phyloP scores from a whole-genome alignment of 2,329 filamentous ascomycete genomes.

The Phyllosticta paracitricarpa region DNA sequence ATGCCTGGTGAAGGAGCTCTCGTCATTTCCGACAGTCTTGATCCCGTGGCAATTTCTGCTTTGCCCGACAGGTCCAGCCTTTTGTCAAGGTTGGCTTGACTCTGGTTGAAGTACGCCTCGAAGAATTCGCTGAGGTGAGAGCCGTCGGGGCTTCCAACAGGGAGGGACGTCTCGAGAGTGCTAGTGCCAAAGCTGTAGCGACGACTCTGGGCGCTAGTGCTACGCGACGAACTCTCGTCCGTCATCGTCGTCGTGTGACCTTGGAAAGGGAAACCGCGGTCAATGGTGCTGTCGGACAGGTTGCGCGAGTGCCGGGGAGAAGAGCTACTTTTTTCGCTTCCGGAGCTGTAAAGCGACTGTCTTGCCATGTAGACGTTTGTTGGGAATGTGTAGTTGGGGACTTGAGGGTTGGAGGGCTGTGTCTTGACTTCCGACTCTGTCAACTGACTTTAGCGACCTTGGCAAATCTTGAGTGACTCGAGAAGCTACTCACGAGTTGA shows the following conservation, averaged over 20 bases:
- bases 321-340: conserved; percentile 2
- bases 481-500: not conserved
- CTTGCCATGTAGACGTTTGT: not conserved
- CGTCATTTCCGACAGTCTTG: not conserved
- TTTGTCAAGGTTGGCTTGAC: not conserved
- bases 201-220: not conserved
- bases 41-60: not conserved
- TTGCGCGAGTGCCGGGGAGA: not conserved
- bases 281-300: not conserved
- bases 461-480: not conserved
- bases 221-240: not conserved
- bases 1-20: not conserved
- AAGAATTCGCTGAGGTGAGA: conserved; percentile 29
- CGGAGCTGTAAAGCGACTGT: not conserved
- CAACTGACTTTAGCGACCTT: not conserved
- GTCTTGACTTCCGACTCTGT: too few relatives aligned
- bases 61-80: not conserved
- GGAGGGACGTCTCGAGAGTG: not conserved
- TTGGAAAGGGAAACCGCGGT: not conserved
- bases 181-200: not conserved
- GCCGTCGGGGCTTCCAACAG: conserved; percentile 10
- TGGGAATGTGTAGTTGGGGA: not conserved
- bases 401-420: not conserved
- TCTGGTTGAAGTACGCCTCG: conserved; percentile 28
- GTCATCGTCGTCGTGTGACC: not conserved